These are phyloP conservation scores for Grosmannia serpens DNA, from an alignment of 2,329 filamentous ascomycete genomes.

Conservation along the genomic window DNA sequence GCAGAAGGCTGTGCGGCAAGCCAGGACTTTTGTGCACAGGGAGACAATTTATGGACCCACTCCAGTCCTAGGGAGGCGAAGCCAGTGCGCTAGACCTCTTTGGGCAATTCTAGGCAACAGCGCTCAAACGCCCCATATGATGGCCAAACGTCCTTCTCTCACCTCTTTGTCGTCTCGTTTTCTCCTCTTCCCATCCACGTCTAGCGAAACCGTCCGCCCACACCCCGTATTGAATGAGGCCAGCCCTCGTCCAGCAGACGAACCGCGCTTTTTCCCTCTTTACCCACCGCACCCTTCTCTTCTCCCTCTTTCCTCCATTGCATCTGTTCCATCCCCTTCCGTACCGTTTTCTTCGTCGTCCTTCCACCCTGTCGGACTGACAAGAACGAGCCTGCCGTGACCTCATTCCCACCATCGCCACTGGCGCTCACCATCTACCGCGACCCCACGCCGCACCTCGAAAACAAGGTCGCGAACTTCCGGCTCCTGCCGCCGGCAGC, in stretches of 20 bases:
- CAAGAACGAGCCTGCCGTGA: not conserved
- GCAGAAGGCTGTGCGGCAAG: slow-evolving; percentile 1
- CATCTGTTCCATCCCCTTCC: not conserved
- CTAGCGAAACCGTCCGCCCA: not conserved
- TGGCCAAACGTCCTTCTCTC: slow-evolving; percentile 2
- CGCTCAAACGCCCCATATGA: slow-evolving; percentile 11
- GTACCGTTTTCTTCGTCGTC: not conserved
- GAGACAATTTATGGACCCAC: slow-evolving; percentile 3
- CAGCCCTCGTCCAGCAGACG: not conserved
- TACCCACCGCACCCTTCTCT: not conserved
- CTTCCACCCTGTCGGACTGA: not conserved
- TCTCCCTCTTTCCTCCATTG: not conserved
- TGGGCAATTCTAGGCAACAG: slow-evolving; percentile 14
- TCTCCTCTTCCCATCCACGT: not conserved
- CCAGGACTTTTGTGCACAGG: not conserved
- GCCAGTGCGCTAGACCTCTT: slow-evolving; percentile 11
- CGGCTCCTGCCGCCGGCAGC: not conserved
- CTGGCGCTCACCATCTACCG: not conserved
- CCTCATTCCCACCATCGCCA: not conserved
- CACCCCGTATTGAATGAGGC: not conserved
- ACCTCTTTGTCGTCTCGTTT: not conserved
- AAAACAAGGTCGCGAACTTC: not conserved
- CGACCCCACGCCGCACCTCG: not conserved
- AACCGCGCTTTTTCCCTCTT: not conserved
- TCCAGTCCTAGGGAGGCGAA: slow-evolving; percentile 11